Percentiles rank a stretch among this genome's conserved stretches.
These are phyloP conservation scores for Metarhizium rileyi DNA, from an alignment of 2,329 filamentous ascomycete species.

Conservation along the genomic window DNA sequence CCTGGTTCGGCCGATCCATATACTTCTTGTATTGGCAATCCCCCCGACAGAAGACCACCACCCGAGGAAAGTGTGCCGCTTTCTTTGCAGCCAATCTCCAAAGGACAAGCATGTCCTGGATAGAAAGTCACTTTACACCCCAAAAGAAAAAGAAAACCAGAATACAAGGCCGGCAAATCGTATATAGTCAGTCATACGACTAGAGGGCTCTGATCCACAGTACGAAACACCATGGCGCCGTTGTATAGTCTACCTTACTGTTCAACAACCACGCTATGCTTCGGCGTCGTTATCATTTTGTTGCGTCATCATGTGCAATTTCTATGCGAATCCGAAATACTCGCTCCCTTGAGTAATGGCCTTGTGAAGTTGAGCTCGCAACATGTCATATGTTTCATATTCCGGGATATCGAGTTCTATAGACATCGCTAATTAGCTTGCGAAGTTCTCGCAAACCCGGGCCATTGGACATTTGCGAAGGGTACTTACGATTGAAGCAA, in stretches of 20 bases:
- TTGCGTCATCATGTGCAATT: constrained; percentile 6
- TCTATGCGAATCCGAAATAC: constrained; percentile 92
- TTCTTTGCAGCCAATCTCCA: neutral
- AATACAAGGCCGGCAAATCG: neutral
- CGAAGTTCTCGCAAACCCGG: constrained; percentile 14
- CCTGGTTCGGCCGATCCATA: constrained; percentile 5
- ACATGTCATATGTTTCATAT: constrained; percentile 89
- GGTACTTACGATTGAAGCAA: constrained; percentile 91
- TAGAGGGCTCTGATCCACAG: neutral
- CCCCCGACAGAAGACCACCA: neutral
- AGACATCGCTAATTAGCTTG: constrained; percentile 3
- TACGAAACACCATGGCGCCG: constrained; percentile 7
- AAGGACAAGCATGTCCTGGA: neutral
- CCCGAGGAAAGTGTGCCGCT: neutral
- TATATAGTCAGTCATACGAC: neutral
- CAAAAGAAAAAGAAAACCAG: neutral
- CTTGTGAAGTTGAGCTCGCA: constrained; percentile 81
- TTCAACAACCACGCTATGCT: constrained; percentile 1
- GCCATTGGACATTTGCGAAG: neutral
- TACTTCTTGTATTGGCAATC: neutral
- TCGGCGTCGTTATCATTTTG: neutral
- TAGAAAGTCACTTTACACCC: neutral
- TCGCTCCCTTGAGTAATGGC: constrained; percentile 97
- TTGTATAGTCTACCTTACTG: neutral
- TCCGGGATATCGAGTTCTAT: constrained; percentile 94